These are phyloP conservation scores for Pseudognaphalium luteoalbum DNA, from an alignment of 129 eudicot species.

Conservation along the genomic window DNA sequence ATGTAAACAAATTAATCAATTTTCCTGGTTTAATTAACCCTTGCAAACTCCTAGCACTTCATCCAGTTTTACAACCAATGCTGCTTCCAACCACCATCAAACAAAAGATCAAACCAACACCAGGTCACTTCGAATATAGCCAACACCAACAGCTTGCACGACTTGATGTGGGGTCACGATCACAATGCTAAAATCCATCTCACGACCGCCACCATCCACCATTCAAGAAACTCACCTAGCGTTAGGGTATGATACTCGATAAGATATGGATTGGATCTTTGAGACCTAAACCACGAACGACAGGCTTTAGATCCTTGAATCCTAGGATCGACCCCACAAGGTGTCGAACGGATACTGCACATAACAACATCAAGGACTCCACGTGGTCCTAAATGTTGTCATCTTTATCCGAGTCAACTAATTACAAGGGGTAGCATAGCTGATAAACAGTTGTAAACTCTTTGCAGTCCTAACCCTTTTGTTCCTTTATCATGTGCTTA, in stretches of 20 bases:
- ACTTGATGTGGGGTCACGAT: background rate
- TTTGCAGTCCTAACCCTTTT: background rate
- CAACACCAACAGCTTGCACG: background rate
- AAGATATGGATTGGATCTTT: background rate
- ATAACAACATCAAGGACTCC: background rate
- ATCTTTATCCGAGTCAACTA: background rate
- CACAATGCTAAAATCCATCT: background rate
- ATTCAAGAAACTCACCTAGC: background rate
- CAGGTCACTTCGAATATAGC: background rate
- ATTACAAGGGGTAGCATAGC: background rate
- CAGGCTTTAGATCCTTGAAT: background rate
- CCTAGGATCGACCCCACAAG: background rate
- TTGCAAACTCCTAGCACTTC: no score
- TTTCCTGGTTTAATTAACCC: background rate
- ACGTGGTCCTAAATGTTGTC: background rate
- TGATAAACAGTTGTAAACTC: background rate
- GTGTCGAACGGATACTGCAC: background rate
- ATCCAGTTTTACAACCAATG: no score
- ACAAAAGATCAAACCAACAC: no score
- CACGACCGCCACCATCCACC: background rate
- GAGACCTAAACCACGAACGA: background rate
- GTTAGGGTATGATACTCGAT: background rate
- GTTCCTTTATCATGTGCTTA: conserved; percentile 17
- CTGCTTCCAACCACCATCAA: no score
- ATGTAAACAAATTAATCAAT: background rate